Base-by-base conservation (phyloP, 495 filamentous ascomycete genomes). In the Xylaria palmicola region DNA sequence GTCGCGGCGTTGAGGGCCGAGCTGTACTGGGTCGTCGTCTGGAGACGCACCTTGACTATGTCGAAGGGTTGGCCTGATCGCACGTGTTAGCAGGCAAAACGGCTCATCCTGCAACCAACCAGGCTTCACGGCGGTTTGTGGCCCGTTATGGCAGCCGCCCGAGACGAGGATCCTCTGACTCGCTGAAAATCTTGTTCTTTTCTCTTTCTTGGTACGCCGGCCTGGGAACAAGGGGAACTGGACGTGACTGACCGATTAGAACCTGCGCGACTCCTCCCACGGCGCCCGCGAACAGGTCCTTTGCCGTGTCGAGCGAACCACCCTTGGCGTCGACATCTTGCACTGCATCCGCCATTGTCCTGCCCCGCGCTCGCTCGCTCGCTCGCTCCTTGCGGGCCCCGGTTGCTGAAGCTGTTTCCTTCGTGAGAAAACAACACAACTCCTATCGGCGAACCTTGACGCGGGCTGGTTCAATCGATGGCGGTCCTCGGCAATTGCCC, bases 21-120 rank as follows among this genome's bases (percentile, higher is more conserved):
- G 59, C 82, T 80, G 80, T 97, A 95, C 64, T 90, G 80, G 19
- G 81, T 85, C 45, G 86, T 90, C 12, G 94, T 98, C 76, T 98
- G 94, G 24, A 98, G 82, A 40, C 94, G 90, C 61, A 98, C 95
- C 82, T 98, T 98, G 73, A 98, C 89, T 50, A 98, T 98, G 80
- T 98, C 94, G 75, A 98, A 97, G 52, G 93, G 93, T 80, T 98
- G 93, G 69, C 93, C 93, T 97, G 71, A n/a, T n/a, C n/a, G n/a
- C n/a, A n/a, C n/a, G n/a, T n/a, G n/a, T n/a, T n/a, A n/a, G n/a
- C n/a, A n/a, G n/a, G n/a, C n/a, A n/a, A n/a, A n/a, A n/a, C n/a
- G n/a, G n/a, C n/a, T n/a, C n/a, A n/a, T n/a, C n/a, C n/a, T n/a
- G n/a, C n/a, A 53, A 26, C 24, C 12, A 29, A 6, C 19, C 24